phyloP scores from a whole-genome alignment of 129 eudicot genomes.

The Solidago caesia region DNA sequence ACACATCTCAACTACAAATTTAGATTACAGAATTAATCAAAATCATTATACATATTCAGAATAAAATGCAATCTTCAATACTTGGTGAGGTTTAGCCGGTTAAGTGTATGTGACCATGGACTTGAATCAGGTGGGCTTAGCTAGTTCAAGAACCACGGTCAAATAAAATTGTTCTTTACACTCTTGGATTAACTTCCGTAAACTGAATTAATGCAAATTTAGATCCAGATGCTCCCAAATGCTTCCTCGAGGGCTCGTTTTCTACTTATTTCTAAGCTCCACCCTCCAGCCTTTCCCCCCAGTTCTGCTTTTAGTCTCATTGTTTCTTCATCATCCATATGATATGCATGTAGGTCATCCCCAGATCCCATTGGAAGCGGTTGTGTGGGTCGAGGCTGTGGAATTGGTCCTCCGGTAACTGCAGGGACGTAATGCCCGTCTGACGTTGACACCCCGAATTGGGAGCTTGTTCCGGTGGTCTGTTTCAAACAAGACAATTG shows the following conservation, averaged over 20 bases:
- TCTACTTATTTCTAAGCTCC: slow-evolving; percentile 79
- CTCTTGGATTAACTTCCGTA: slow-evolving; percentile 10
- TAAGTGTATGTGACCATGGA: neutral
- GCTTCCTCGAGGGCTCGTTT: slow-evolving; percentile 98
- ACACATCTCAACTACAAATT: slow-evolving; percentile 15
- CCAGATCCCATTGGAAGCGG: slow-evolving; percentile 62
- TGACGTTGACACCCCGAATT: slow-evolving; percentile 44
- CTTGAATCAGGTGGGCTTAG: neutral
- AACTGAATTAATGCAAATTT: slow-evolving; percentile 7
- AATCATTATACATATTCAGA: slow-evolving; percentile 15
- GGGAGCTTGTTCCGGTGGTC: slow-evolving; percentile 52
- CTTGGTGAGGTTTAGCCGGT: slow-evolving; percentile 10
- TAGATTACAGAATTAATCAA: slow-evolving; percentile 25
- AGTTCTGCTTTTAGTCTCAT: slow-evolving; percentile 72
- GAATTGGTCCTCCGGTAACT: slow-evolving; percentile 71
- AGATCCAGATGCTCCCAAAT: slow-evolving; percentile 88
- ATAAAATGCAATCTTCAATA: slow-evolving; percentile 1
- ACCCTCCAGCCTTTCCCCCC: slow-evolving; percentile 92
- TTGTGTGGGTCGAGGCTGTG: slow-evolving; percentile 82
- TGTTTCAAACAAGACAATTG: slow-evolving; percentile 20
- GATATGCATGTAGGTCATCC: slow-evolving; percentile 52
- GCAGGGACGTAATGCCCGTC: slow-evolving; percentile 93
- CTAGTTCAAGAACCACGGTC: neutral
- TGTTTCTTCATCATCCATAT: slow-evolving; percentile 75
- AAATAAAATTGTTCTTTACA: slow-evolving; percentile 19